A percentile compares a stretch with the other conserved stretches of the same genome.
Conservation (phyloP, 1,139 yeast species). For the Debaryomycetaceae sp. region DNA sequence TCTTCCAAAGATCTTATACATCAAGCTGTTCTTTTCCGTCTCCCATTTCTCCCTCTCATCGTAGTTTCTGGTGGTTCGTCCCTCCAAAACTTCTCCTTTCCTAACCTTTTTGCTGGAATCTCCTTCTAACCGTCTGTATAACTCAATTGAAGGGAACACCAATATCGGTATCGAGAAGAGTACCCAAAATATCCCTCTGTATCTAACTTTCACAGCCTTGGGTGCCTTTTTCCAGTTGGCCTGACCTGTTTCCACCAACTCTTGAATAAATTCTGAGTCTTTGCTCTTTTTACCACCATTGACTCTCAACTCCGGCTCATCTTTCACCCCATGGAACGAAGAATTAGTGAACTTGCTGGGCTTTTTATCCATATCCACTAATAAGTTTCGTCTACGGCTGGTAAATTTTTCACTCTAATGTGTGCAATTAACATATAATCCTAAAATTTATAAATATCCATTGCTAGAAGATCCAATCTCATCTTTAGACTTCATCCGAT, state of each 20-base stretch:
- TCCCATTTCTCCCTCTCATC: conserved; percentile 42
- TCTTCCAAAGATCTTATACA: conserved; percentile 40
- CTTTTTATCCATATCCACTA: conserved; percentile 5
- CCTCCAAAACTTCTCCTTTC: conserved; percentile 39
- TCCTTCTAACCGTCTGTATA: conserved; percentile 39
- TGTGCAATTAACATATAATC: not conserved
- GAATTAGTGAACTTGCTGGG: conserved; percentile 20
- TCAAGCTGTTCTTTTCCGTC: conserved; percentile 34
- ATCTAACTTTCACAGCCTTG: conserved; percentile 32
- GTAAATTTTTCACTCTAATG: not conserved
- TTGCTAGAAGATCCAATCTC: too few relatives aligned
- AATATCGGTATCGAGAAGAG: conserved; percentile 39
- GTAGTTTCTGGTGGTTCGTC: conserved; percentile 30
- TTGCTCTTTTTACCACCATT: conserved; percentile 11
- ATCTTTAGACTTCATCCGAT: too few relatives aligned
- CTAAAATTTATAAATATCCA: not conserved
- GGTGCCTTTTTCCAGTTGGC: conserved; percentile 50
- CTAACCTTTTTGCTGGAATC: conserved; percentile 40
- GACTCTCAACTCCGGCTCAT: conserved; percentile 7
- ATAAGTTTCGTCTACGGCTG: conserved; percentile 1
- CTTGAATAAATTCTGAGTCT: conserved; percentile 32
- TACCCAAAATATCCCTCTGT: conserved; percentile 38
- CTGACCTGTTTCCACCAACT: conserved; percentile 36
- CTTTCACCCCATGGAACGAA: conserved; percentile 30
- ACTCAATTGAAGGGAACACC: conserved; percentile 32